Base-by-base conservation (phyloP, 1,139 yeast species). In the Yamadazyma jaroonii region DNA sequence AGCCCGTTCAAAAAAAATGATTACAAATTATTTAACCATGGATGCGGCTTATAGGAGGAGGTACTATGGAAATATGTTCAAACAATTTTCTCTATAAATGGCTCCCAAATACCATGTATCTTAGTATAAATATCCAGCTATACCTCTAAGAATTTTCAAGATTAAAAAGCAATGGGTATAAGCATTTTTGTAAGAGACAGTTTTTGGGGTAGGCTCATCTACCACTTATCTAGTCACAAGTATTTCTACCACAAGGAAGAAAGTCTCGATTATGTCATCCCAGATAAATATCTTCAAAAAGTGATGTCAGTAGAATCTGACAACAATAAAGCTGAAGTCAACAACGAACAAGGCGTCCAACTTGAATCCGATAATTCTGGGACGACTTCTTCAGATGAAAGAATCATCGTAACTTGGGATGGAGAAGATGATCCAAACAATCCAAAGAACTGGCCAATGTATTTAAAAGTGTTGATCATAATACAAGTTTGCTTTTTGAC, bases 121-220 rank as follows among this genome's bases (percentile, higher is more conserved):
- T n/a, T n/a, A n/a, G n/a, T n/a, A n/a, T n/a, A n/a, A n/a, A n/a
- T n/a, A n/a, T n/a, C n/a, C n/a, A n/a, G n/a, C n/a, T n/a, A n/a
- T n/a, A n/a, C n/a, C n/a, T n/a, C n/a, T n/a, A n/a, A n/a, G n/a
- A n/a, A n/a, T n/a, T n/a, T n/a, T n/a, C n/a, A n/a, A n/a, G n/a
- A n/a, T n/a, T n/a, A n/a, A n/a, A n/a, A n/a, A n/a, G n/a, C n/a
- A n/a, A n/a, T n/a, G n/a, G n/a, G n/a, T n/a, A n/a, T n/a, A n/a
- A n/a, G n/a, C n/a, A n/a, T n/a, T n/a, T 62, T 62, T 42, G 25
- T 63, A 10, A 56, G 65, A 50, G 64, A 62, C 35, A 57, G 62
- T 41, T 62, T 62, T 39, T 52, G 49, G 40, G 72, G 72, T 17
- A 50, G 67, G 34, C 22, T 52, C 7, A 42, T 53, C 10, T 63